A percentile compares a stretch with the other conserved stretches of the same genome.
These are phyloP conservation scores for Begonia fuchsioides DNA, from an alignment of 306 rosid genomes.

Conservation along the genomic window DNA sequence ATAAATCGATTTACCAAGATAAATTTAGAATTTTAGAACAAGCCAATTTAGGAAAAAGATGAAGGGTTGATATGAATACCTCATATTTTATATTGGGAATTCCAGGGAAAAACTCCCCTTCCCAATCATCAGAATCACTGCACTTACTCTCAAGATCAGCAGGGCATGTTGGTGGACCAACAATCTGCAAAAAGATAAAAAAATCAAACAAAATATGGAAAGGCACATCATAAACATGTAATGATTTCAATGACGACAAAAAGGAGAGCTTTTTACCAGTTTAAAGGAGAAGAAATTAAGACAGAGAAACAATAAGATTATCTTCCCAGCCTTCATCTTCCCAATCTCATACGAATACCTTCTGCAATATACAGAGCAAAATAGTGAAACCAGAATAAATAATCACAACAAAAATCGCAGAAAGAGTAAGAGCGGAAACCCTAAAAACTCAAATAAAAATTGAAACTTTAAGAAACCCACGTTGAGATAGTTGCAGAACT, in stretches of 20 bases:
- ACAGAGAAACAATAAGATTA: constrained; percentile 32
- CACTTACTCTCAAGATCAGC: constrained; percentile 33
- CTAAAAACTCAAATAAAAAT: too few relatives aligned
- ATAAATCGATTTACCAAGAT: too few relatives aligned
- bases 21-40: too few relatives aligned
- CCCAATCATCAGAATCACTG: constrained; percentile 48
- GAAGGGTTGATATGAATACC: constrained; percentile 19
- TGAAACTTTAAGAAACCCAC: too few relatives aligned
- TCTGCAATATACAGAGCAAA: constrained; percentile 6
- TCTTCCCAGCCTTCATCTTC: constrained; percentile 36
- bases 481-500: too few relatives aligned
- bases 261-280: constrained; percentile 29
- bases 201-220: not conserved
- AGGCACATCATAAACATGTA: not conserved
- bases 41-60: too few relatives aligned
- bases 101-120: constrained; percentile 75
- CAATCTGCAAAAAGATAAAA: constrained; percentile 29
- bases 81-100: constrained; percentile 64
- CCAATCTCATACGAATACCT: constrained; percentile 11
- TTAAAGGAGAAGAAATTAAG: constrained; percentile 19
- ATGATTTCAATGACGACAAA: not conserved
- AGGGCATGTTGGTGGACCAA: constrained; percentile 47
- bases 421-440: too few relatives aligned
- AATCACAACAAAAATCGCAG: too few relatives aligned
- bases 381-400: not conserved